Conservation (phyloP, 2,329 filamentous ascomycete species). For the Monilinia aucupariae region DNA sequence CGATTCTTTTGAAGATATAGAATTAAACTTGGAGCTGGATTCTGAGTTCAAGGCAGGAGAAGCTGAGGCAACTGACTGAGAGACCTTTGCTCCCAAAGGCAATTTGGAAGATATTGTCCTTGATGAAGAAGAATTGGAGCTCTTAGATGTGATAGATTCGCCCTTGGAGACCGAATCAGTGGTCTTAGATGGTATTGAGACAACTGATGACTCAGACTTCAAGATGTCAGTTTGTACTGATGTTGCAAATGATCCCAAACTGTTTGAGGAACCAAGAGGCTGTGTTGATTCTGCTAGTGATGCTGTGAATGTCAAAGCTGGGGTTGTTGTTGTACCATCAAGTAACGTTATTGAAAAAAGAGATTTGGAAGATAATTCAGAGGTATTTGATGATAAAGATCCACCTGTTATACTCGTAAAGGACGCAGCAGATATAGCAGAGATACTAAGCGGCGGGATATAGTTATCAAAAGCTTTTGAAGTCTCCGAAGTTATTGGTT, state of each 20-base stretch:
- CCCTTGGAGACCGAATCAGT: not conserved
- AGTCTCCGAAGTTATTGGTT: not conserved
- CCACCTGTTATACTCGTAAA: not conserved
- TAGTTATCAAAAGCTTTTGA: not conserved
- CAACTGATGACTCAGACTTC: not conserved
- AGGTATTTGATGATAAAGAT: not conserved
- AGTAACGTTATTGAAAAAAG: slow-evolving; percentile 1
- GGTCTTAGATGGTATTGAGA: not conserved
- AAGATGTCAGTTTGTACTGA: not conserved
- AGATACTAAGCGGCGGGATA: not conserved
- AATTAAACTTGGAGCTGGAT: not conserved
- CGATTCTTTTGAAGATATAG: not conserved
- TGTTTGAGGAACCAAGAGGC: not conserved
- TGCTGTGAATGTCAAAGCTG: slow-evolving; percentile 9
- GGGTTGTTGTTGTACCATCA: not conserved
- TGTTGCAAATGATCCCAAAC: not conserved
- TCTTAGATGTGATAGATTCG: not conserved
- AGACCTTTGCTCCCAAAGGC: not conserved
- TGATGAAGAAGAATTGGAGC: not conserved
- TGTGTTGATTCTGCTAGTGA: not conserved
- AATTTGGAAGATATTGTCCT: not conserved
- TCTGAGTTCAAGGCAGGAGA: not conserved
- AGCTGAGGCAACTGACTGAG: not conserved
- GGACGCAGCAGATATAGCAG: not conserved
- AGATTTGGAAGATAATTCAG: not conserved